These are phyloP conservation scores for Alternaria postmessia DNA, from an alignment of 2,329 filamentous ascomycete species.

Conservation along the genomic window DNA sequence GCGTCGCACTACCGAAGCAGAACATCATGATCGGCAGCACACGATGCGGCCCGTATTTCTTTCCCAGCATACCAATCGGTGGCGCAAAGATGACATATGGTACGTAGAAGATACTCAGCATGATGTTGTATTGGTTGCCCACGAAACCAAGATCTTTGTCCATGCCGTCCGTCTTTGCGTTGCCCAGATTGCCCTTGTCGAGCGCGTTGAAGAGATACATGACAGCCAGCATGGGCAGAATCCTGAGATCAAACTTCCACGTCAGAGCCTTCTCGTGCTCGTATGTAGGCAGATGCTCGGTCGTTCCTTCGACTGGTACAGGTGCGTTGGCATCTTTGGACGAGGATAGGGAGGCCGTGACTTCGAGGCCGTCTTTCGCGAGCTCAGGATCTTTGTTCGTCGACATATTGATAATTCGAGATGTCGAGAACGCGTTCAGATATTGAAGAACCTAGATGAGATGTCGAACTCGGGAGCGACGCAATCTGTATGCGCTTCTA, in stretches of 20 bases:
- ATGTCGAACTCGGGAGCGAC: not conserved
- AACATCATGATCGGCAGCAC: conserved; percentile 75
- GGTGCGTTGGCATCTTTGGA: conserved; percentile 33
- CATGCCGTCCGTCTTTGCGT: conserved; percentile 56
- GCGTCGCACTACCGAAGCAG: conserved; percentile 70
- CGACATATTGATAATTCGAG: conserved; percentile 31
- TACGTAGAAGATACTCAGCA: conserved; percentile 75
- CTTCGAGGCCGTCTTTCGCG: conserved; percentile 39
- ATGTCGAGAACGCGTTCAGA: not conserved
- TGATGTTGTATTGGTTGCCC: conserved; percentile 71
- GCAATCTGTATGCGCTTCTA: not conserved
- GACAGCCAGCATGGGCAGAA: conserved; percentile 65
- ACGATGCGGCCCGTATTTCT: conserved; percentile 70
- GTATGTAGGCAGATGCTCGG: conserved; percentile 44
- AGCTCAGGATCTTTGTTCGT: conserved; percentile 37
- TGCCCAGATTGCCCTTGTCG: conserved; percentile 49
- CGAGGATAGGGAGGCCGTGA: conserved; percentile 39
- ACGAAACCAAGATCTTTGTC: conserved; percentile 67
- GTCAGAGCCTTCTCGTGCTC: conserved; percentile 55
- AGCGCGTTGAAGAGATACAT: conserved; percentile 66
- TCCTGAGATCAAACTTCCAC: conserved; percentile 63
- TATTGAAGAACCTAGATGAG: not conserved
- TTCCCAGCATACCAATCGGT: conserved; percentile 71
- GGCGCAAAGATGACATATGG: conserved; percentile 76
- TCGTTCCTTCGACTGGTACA: conserved; percentile 38